These are phyloP conservation scores for Moesziomyces sp. DNA, from an alignment of 1,284 basidiomycete species.

Conservation along the genomic window DNA sequence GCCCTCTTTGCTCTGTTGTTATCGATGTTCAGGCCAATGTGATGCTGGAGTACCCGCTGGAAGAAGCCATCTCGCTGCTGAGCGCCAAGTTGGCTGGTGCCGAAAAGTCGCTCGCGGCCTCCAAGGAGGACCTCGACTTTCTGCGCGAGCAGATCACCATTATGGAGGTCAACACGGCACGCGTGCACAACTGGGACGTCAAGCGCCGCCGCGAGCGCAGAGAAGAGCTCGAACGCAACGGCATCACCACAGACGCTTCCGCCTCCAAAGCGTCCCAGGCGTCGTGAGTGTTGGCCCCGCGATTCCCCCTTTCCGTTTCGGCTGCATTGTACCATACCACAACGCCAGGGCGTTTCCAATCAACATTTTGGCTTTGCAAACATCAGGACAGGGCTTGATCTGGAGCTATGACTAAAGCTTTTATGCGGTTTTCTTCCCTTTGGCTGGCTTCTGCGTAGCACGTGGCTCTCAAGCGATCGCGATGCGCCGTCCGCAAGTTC, in stretches of 20 bases:
- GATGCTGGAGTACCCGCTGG: conserved; percentile 93
- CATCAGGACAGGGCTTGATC: too few relatives aligned
- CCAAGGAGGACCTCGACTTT: conserved; percentile 90
- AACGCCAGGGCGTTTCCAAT: background rate
- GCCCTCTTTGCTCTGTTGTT: background rate
- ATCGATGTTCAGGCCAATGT: conserved; percentile 72
- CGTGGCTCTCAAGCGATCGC: conserved; percentile 35
- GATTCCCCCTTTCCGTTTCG: background rate
- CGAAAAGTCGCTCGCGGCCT: conserved; percentile 76
- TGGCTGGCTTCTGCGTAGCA: conserved; percentile 9
- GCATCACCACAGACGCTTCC: conserved; percentile 16
- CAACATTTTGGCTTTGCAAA: background rate
- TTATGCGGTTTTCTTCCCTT: background rate
- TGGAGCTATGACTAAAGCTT: conserved; percentile 17
- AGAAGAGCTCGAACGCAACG: conserved; percentile 40
- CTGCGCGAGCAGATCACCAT: conserved; percentile 93
- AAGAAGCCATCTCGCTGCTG: conserved; percentile 81
- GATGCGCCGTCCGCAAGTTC: conserved; percentile 2
- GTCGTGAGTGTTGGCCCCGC: conserved; percentile 37
- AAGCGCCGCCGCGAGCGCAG: conserved; percentile 77
- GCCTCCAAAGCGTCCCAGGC: conserved; percentile 23
- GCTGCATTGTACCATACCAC: conserved; percentile 5
- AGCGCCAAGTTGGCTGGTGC: conserved; percentile 82
- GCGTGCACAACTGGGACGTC: conserved; percentile 97
- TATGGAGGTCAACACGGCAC: conserved; percentile 97